Evolutionary conservation across 495 filamentous ascomycete genomes (phyloP).

Genomic region (Penicillium alfredii): DNA sequence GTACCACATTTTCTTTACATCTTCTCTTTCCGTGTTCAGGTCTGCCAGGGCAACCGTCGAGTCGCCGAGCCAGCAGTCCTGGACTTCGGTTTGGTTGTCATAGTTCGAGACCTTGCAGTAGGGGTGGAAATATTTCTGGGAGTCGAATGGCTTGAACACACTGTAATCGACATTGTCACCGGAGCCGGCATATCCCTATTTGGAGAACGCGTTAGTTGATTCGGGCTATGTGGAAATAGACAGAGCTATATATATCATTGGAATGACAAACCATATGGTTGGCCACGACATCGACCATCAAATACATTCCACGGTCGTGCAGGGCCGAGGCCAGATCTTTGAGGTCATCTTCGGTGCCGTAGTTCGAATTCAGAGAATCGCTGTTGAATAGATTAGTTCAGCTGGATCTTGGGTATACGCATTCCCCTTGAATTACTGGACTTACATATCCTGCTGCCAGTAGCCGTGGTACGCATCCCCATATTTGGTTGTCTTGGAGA

Average conservation of each 20-base stretch:
- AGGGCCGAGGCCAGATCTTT: constrained; percentile 51
- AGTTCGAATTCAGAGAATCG: constrained; percentile 57
- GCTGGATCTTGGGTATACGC: neutral
- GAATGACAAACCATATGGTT: constrained; percentile 59
- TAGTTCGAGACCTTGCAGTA: constrained; percentile 62
- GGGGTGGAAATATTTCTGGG: constrained; percentile 57
- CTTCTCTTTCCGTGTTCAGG: constrained; percentile 55
- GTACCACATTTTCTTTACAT: constrained; percentile 54
- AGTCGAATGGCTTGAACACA: constrained; percentile 59
- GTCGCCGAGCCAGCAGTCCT: constrained; percentile 62
- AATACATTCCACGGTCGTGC: constrained; percentile 59
- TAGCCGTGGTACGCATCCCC: constrained; percentile 67
- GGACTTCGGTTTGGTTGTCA: constrained; percentile 42
- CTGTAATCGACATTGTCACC: constrained; percentile 53
- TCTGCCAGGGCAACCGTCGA: constrained; percentile 59
- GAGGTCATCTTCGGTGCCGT: constrained; percentile 62
- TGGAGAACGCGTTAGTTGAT: constrained; percentile 43
- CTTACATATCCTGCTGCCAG: constrained; percentile 62
- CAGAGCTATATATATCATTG: neutral
- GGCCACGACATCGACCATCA: constrained; percentile 76
- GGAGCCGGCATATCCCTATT: constrained; percentile 51
- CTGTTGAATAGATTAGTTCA: constrained; percentile 12
- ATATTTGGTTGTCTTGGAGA: constrained; percentile 45
- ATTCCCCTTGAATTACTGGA: constrained; percentile 10
- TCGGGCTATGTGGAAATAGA: constrained; percentile 17